Conservation (phyloP, 1,284 basidiomycete species). For the Schizophyllum commune region DNA sequence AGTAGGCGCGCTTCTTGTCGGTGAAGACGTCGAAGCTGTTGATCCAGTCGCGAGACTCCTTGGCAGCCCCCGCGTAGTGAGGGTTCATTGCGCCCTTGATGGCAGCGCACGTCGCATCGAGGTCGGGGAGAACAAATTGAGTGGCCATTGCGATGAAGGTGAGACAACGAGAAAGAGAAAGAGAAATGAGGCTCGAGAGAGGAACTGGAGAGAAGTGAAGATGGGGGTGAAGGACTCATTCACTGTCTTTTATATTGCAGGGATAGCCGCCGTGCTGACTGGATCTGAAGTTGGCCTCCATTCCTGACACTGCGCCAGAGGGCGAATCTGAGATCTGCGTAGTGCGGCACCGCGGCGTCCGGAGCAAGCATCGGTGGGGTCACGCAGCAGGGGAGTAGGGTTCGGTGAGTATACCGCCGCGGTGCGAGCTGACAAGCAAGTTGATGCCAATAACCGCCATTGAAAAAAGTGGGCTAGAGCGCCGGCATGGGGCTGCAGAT, state of each 20-base stretch:
- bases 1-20: conserved; percentile 7
- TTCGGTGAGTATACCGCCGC: neutral
- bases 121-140: conserved; percentile 5
- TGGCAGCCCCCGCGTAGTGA: conserved; percentile 1
- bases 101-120: conserved; percentile 3
- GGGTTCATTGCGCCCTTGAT: conserved; percentile 4
- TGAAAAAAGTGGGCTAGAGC: neutral
- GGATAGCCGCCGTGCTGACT: neutral
- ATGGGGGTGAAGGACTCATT: neutral
- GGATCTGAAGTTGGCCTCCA: neutral
- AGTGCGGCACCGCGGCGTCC: neutral
- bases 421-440: neutral
- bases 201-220: too few species aligned
- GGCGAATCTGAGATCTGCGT: neutral
- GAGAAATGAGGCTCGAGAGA: neutral
- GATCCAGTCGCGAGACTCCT: conserved; percentile 4
- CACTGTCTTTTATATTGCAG: neutral
- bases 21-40: conserved; percentile 4
- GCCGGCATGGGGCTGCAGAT: neutral
- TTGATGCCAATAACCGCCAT: neutral
- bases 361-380: neutral
- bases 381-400: neutral
- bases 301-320: neutral
- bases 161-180: neutral
- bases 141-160: neutral